Evolutionary conservation across 2,329 filamentous ascomycete genomes (phyloP), one percentile per base, ranked within the genome.

Genomic region (Cladosporium velox): DNA sequence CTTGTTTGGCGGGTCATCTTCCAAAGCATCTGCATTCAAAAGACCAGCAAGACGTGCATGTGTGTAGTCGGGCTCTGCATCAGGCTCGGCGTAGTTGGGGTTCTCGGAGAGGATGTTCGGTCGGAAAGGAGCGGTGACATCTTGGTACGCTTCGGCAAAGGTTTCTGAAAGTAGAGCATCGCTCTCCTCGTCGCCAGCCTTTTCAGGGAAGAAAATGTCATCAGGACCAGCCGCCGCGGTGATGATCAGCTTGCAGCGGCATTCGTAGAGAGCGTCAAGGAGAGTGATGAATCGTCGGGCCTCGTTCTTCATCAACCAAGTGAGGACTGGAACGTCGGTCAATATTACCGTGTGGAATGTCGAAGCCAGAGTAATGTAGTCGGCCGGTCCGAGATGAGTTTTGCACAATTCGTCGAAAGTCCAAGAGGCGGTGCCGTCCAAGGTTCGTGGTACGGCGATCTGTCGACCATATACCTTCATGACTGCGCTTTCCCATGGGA

Each of bases 351-450:
- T 93, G 77, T 93, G 90, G 76, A 89, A 94, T 18, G 86, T 90
- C 1, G 90, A 93, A 1, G 91, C 90, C 75, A 95, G 85, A 1
- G 90, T 90, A 64, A 93, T 90, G 78, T 93, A 95, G 79, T 95
- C 91, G 32, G 91, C 91, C 1, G 91, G 91, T 0, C 91, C 91
- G 54, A 93, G 87, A 1, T 83, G 82, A 6, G 78, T 79, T 67
- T 84, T 84, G 66, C 91, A 92, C 1, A 94, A 84, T 41, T 90
- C 84, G 15, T 82, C 73, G 71, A 94, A 95, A 11, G 86, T 84
- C 86, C 90, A 92, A 64, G 83, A 83, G 0, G 87, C 85, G 1
- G 85, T 79, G 21, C 88, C 87, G 30, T 84, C 78, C 68, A 84
- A 78, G 44, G 89, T 84, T 3, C 81, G 81, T 1, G 88, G 87